Evolutionary conservation across 108 stramenopile genomes (phyloP), one percentile per base, ranked within the genome.

Genomic region (Pseudonitzschia multiseries): DNA sequence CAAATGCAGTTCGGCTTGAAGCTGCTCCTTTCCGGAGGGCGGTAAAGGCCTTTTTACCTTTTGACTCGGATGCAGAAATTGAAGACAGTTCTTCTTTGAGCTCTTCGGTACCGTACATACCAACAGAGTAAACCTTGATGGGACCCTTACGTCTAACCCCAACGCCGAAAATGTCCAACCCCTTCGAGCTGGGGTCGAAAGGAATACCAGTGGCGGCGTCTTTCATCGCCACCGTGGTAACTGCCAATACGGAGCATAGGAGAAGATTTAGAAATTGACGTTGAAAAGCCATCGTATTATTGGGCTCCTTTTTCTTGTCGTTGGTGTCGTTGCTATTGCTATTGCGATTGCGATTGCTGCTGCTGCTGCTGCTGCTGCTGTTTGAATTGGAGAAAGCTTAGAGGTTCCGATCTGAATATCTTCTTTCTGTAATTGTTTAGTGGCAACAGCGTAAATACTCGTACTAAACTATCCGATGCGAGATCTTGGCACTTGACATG

Each of bases 51-150:
- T 69, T 31, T 44, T 78, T 83, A 27, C 60, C 70, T 75, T 85
- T 86, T 51, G 80, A 73, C 21, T 81, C 76, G 54, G 85, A 73
- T 42, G 70, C 61, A 13, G 88, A 83, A 53, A 93, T 63, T 12
- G 66, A 66, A 8, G 80, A 54, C 41, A 86, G 84, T n/a, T 80
- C 70, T 22, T 85, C 80, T 50, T 77, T 69, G 15, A 80, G 57
- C 32, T 75, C 62, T 36, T 79, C 75, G 4, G 85, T 78, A 27
- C 73, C 66, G 72, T 93, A 93, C 89, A 91, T 86, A 10, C 89
- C 92, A 24, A 93, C 89, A 46, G 85, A 84, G 64, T 93, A 93
- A 13, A 93, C 84, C 80, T 92, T 92, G 63, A 92, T 92, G 29
- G 91, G 91, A 18, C 91, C 91, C 71, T 93, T 93, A 67, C 83